Conservation (phyloP, 108 stramenopile genomes). For the Nitzschia sp. region DNA sequence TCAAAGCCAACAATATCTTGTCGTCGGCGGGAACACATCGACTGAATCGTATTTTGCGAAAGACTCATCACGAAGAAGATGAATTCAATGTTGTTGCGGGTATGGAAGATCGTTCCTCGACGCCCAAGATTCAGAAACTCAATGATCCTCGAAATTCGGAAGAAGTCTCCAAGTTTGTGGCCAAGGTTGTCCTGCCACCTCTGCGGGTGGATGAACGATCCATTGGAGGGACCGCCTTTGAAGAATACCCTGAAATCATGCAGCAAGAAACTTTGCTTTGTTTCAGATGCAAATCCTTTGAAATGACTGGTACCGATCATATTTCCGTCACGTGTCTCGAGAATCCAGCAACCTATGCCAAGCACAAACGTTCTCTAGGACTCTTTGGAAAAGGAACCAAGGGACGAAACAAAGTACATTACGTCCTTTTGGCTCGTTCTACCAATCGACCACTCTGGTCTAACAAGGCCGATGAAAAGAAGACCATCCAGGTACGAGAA, state of each 20-base stretch:
- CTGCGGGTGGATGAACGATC: conserved; percentile 46
- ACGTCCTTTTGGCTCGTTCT: conserved; percentile 66
- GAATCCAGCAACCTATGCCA: conserved; percentile 46
- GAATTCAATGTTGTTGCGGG: conserved; percentile 25
- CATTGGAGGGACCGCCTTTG: conserved; percentile 43
- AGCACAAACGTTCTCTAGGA: conserved; percentile 57
- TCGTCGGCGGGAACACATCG: conserved; percentile 72
- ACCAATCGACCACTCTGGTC: conserved; percentile 66
- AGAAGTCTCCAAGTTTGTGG: conserved; percentile 43
- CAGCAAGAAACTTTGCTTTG: conserved; percentile 47
- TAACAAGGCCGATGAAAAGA: conserved; percentile 8
- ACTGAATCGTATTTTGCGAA: conserved; percentile 65
- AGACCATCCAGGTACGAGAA: conserved; percentile 8
- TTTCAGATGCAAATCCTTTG: conserved; percentile 49
- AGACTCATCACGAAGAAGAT: conserved; percentile 35
- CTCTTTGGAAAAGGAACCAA: conserved; percentile 51
- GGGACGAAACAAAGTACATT: conserved; percentile 66
- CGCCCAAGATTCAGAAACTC: conserved; percentile 37
- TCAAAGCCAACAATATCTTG: conserved; percentile 54
- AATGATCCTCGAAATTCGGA: conserved; percentile 36
- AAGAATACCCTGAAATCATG: conserved; percentile 43
- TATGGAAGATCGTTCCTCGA: conserved; percentile 13
- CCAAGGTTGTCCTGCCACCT: conserved; percentile 47
- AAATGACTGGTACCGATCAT: conserved; percentile 38
- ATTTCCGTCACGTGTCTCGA: conserved; percentile 47